Percentiles rank a stretch among this genome's conserved stretches.
These are phyloP conservation scores for Actinidia arguta DNA, from an alignment of 179 eudicot genomes.

Conservation along the genomic window DNA sequence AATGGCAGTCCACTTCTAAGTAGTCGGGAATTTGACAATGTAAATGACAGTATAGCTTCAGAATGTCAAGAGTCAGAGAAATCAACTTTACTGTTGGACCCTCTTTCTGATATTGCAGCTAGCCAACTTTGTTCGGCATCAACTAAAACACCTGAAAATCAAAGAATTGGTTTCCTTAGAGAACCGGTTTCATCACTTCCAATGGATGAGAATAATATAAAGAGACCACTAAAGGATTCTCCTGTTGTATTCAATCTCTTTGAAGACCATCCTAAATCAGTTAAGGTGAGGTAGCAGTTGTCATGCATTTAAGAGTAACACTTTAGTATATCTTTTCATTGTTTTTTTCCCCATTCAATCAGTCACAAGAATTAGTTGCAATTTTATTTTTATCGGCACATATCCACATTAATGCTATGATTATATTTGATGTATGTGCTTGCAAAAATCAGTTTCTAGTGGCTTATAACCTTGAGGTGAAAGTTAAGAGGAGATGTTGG, in stretches of 20 bases:
- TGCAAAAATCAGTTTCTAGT: not conserved
- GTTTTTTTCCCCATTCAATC: not conserved
- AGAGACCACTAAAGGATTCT: constrained; percentile 22
- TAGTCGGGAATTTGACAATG: constrained; percentile 22
- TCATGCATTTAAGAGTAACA: not conserved
- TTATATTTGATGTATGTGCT: not conserved
- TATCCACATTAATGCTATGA: not conserved
- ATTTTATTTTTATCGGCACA: not conserved
- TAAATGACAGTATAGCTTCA: constrained; percentile 22
- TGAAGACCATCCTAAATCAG: constrained; percentile 45
- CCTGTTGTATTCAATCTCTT: constrained; percentile 25
- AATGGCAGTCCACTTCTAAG: constrained; percentile 15
- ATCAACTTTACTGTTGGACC: constrained; percentile 24
- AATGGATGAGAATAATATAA: constrained; percentile 28
- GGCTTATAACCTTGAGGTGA: not conserved
- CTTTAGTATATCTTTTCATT: not conserved
- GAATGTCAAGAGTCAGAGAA: constrained; percentile 23
- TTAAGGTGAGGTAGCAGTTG: constrained; percentile 49
- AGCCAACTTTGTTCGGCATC: constrained; percentile 39
- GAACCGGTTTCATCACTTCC: constrained; percentile 34
- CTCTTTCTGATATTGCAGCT: constrained; percentile 37
- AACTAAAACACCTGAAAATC: constrained; percentile 33
- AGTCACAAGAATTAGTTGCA: not conserved
- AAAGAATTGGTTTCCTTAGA: constrained; percentile 24
- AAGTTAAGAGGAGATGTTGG: not conserved